Evolutionary conservation across 2,329 filamentous ascomycete genomes (phyloP), one percentile per base, ranked within the genome.

Genomic region (Aspergillus versicolor): DNA sequence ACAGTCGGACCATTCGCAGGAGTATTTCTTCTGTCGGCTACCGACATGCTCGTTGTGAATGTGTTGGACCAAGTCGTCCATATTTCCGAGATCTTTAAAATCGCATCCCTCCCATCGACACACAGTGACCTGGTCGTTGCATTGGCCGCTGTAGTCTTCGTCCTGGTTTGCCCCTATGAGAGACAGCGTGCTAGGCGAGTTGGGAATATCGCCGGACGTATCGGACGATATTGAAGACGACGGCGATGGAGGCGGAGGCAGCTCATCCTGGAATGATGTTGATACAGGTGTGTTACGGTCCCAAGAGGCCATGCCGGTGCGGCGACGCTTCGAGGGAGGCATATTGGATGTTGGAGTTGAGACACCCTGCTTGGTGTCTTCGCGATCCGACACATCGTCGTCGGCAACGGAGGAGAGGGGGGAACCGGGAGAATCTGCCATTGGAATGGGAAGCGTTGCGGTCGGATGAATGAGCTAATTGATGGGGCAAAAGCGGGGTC

Each of bases 1-100:
- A 73, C 94, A 99, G 64, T 93, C 93, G 58, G 84, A 86, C 94
- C 94, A 99, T 76, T 97, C 93, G 76, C 94, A 99, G n/a, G 91
- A 92, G 73, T 97, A 97, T 74, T 94, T 96, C 77, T 96, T 96
- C 77, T 94, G 90, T 54, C 92, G 86, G 60, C 88, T 91, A 70
- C 94, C 91, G 68, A 97, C 96, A 75, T 99, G 94, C 57, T 93
- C 91, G 69, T 92, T 89, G 75, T 97, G 93, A 58, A 94, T 90
- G 69, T 94, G 90, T 65, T 90, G 84, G 42, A 94, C 90, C 43
- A 94, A 76, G 62, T 80, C 85, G 74, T 94, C 90, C 90, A 93
- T 93, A 69, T 92, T 89, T 15, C 85, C 82, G 63, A 90, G 75
- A 67, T 92, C 89, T 40, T 87, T 88, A 3, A 81, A 85, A 41